These are phyloP conservation scores for Blastocystis sp. DNA, from an alignment of 352 stramenopile species.

Conservation along the genomic window DNA sequence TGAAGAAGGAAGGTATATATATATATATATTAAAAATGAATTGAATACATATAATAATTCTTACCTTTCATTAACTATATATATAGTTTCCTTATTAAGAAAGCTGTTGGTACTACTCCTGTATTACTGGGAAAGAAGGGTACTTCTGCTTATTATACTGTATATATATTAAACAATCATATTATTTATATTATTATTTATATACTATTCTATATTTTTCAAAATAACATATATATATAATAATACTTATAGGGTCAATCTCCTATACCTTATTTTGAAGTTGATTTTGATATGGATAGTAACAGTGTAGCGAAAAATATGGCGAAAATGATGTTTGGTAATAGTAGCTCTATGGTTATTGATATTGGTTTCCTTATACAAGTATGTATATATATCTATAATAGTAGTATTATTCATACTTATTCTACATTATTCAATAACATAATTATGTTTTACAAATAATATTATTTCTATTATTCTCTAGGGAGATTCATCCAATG, in stretches of 20 bases:
- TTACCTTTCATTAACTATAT: no score
- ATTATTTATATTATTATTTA: background rate
- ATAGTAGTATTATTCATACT: no score
- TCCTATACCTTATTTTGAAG: conserved; percentile 26
- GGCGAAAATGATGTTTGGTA: conserved; percentile 18
- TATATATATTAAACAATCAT: no score
- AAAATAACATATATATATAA: no score
- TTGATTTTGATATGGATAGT: conserved; percentile 29
- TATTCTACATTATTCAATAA: no score
- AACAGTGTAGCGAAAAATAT: conserved; percentile 22
- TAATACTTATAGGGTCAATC: conserved; percentile 1
- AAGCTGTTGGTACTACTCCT: conserved; percentile 20
- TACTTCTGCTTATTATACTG: conserved; percentile 9
- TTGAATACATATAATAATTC: no score
- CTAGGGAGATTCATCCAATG: conserved; percentile 10
- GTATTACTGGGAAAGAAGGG: conserved; percentile 29
- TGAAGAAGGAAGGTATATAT: conserved; percentile 32
- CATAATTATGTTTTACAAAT: no score
- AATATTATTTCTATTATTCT: no score
- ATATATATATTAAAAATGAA: no score
- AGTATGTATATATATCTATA: no score
- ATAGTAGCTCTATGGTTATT: conserved; percentile 2
- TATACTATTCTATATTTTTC: no score
- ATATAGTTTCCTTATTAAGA: conserved; percentile 25
- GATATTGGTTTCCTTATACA: conserved; percentile 32